These are phyloP conservation scores for Pichia sp. DNA, from an alignment of 1,139 yeast species.

Conservation along the genomic window DNA sequence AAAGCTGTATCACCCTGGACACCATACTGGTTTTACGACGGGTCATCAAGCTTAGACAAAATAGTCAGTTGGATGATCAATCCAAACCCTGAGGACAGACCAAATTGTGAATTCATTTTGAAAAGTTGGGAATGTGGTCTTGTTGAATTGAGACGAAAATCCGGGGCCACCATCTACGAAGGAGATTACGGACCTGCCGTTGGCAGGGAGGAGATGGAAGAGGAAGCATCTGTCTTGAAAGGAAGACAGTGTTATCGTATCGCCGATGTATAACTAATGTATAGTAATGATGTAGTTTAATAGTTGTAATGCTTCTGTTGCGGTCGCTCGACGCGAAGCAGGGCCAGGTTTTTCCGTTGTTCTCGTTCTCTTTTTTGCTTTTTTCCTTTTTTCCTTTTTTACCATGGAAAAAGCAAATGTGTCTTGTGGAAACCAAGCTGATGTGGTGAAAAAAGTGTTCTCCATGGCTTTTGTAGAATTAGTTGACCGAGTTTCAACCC, in stretches of 20 bases:
- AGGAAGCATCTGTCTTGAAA: neutral
- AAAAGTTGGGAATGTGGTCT: constrained; percentile 65
- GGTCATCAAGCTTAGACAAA: constrained; percentile 65
- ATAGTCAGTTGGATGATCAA: constrained; percentile 84
- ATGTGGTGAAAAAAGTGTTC: too few species aligned
- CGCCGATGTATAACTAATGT: constrained; percentile 1
- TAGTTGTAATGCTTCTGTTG: neutral
- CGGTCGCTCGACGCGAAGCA: neutral
- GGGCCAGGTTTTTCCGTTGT: neutral
- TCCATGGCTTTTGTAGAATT: too few species aligned
- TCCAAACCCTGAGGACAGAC: constrained; percentile 80
- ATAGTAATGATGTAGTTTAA: too few species aligned
- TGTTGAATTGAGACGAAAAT: constrained; percentile 77
- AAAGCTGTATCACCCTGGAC: constrained; percentile 50
- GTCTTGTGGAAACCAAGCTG: too few species aligned
- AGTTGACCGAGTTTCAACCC: too few species aligned
- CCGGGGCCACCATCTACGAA: constrained; percentile 94
- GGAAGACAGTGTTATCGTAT: constrained; percentile 4
- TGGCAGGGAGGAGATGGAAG: constrained; percentile 32
- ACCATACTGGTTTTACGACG: constrained; percentile 73
- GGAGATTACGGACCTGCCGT: constrained; percentile 83
- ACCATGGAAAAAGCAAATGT: too few species aligned
- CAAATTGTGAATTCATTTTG: constrained; percentile 66
- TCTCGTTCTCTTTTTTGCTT: neutral
- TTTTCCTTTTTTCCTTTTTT: neutral